A percentile compares a stretch with the other conserved stretches of the same genome.
These are phyloP conservation scores for Pyrenophora teres DNA, from an alignment of 2,329 filamentous ascomycete species.

Conservation along the genomic window DNA sequence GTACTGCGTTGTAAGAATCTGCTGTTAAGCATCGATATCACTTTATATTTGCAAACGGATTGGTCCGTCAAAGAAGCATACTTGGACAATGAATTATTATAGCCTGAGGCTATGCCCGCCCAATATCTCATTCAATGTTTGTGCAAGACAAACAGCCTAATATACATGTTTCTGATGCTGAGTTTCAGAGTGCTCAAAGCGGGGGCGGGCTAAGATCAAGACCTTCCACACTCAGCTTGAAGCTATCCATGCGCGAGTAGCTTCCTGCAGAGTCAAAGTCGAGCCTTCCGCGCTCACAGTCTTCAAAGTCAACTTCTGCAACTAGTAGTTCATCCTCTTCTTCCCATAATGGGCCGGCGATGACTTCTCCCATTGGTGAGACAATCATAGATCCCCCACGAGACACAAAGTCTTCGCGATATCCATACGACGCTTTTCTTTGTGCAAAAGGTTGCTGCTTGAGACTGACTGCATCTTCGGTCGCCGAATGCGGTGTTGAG, in stretches of 20 bases:
- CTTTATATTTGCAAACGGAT: not conserved
- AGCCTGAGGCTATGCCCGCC: not conserved
- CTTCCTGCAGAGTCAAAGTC: conserved; percentile 85
- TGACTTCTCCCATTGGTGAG: conserved; percentile 75
- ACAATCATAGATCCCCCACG: conserved; percentile 84
- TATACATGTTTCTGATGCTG: not conserved
- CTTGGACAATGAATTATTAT: no score
- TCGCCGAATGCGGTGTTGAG: conserved; percentile 8
- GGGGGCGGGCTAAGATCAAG: conserved; percentile 65
- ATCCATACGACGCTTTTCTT: conserved; percentile 6
- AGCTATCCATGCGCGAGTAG: conserved; percentile 76
- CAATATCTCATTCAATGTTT: not conserved
- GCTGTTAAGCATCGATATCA: no score
- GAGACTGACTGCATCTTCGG: conserved; percentile 23
- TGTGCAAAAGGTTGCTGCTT: conserved; percentile 19
- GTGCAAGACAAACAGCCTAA: not conserved
- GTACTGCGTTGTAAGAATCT: no score
- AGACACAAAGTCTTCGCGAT: conserved; percentile 61
- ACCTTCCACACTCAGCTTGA: conserved; percentile 64
- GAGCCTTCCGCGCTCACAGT: conserved; percentile 79
- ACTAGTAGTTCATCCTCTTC: conserved; percentile 68
- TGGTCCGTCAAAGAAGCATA: no score
- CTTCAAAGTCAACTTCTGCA: conserved; percentile 81
- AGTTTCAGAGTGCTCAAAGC: conserved; percentile 22
- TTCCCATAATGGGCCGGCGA: conserved; percentile 84